A percentile compares a stretch with the other conserved stretches of the same genome.
Conservation (phyloP, 257 asterid species). For the Ocimum tenuiflorum region DNA sequence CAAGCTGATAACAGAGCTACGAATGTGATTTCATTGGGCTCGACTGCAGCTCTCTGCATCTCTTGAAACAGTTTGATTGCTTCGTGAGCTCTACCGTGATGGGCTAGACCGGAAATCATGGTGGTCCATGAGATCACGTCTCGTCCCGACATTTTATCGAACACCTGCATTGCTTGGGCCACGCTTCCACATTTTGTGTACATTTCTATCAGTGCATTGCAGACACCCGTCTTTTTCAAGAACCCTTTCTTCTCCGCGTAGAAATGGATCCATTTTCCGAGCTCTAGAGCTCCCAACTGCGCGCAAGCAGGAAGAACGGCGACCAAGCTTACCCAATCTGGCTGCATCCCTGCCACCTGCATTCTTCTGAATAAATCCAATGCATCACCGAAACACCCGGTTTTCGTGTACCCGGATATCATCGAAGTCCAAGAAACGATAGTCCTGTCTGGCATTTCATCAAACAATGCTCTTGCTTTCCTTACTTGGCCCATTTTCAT, state of each 20-base stretch:
- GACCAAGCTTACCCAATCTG: conserved; percentile 74
- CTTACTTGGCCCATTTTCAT: conserved; percentile 48
- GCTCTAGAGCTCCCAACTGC: conserved; percentile 61
- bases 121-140: conserved; percentile 80
- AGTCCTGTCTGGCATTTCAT: conserved; percentile 44
- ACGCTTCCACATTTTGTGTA: conserved; percentile 70
- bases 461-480: conserved; percentile 53
- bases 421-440: conserved; percentile 71
- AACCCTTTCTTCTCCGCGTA: conserved; percentile 47
- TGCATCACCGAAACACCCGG: conserved; percentile 51
- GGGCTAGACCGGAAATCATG: conserved; percentile 65
- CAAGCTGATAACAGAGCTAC: conserved; percentile 76
- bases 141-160: conserved; percentile 33
- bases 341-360: conserved; percentile 60
- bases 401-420: conserved; percentile 63
- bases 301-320: conserved; percentile 70
- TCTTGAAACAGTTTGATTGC: conserved; percentile 44
- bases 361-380: conserved; percentile 54
- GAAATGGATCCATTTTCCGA: conserved; percentile 71
- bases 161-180: conserved; percentile 51
- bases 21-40: conserved; percentile 69
- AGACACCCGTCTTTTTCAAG: conserved; percentile 37
- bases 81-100: conserved; percentile 67
- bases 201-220: conserved; percentile 81
- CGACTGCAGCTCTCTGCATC: conserved; percentile 41